Percentiles rank a stretch among this genome's conserved stretches.
Conservation (phyloP, 106 monocot species). For the Dactylorhiza incarnata region DNA sequence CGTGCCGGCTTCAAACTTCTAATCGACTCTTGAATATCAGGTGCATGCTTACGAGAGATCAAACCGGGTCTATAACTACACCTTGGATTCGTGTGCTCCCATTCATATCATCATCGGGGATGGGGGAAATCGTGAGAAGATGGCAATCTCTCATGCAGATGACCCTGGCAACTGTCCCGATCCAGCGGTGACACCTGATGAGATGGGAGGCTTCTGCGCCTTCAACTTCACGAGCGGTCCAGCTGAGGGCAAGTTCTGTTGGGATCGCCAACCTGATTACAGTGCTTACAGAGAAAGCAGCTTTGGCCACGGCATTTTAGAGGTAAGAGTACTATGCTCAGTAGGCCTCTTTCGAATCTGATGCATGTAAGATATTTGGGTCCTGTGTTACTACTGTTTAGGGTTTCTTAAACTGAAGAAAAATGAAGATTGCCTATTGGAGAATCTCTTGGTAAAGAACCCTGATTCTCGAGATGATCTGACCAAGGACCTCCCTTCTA, state of each 20-base stretch:
- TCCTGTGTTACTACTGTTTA: background rate
- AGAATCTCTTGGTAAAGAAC: too few relatives aligned
- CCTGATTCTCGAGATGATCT: too few relatives aligned
- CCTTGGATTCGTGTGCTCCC: conserved; percentile 70
- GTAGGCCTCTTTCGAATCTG: background rate
- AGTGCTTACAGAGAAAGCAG: conserved; percentile 65
- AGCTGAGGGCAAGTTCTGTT: conserved; percentile 48
- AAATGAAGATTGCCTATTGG: background rate
- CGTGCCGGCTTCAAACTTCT: background rate
- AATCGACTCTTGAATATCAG: conserved; percentile 16
- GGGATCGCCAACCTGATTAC: conserved; percentile 55
- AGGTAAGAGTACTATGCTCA: conserved; percentile 30
- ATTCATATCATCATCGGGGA: conserved; percentile 81
- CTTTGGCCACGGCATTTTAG: conserved; percentile 78
- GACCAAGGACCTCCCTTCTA: background rate
- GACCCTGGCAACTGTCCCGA: conserved; percentile 73
- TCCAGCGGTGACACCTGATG: conserved; percentile 41
- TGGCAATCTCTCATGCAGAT: conserved; percentile 65
- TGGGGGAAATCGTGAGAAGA: conserved; percentile 87
- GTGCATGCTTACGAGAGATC: conserved; percentile 96
- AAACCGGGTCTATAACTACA: conserved; percentile 78
- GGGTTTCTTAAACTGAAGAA: background rate
- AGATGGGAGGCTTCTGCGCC: conserved; percentile 56
- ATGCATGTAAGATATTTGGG: background rate
- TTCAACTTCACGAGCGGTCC: conserved; percentile 72